Base-by-base conservation (phyloP, 1,139 yeast species). In the Hyphopichia pseudoburtonii region DNA sequence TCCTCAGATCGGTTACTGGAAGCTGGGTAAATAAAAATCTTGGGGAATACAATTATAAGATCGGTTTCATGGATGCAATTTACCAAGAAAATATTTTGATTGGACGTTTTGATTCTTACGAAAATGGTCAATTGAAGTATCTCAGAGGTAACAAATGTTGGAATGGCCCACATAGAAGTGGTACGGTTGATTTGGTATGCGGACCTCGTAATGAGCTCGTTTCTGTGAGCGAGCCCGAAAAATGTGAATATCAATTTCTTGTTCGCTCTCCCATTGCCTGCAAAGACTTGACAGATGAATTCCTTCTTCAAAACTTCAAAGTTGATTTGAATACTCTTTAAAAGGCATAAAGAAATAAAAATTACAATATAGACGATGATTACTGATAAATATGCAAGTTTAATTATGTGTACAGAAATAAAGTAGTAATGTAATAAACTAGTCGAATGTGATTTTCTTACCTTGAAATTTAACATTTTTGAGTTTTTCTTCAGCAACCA, bases 101-200 rank as follows among this genome's bases (percentile, higher is more conserved):
- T 38, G 95, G 95, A 2, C 55, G 51, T 4, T 82, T 68, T 47
- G 51, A 57, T n/a, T 52, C 62, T 5, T 54, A 59, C 33, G 60
- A 61, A 30, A 55, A 47, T 44, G 58, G 81, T 15, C 60, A 62
- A 21, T 45, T 70, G 33, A 41, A 46, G 32, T 90, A 69, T 54
- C 66, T 58, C 5, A 58, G 70, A 24, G 99, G 99, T n/a, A 81
- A 81, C 35, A 75, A 74, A 53, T 94, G 99, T 60, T 92, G 98
- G 97, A 87, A 89, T 56, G 98, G 98, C 0, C 97, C 97, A 3
- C 60, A 67, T 21, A 77, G 99, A 56, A 75, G 83, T 25, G 90
- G 89, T 0, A 63, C 62, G 9, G 81, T 87, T 3, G 70, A 71
- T 19, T 57, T 92, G 42, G 66, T 67, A 16, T 94, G 99, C 62